phyloP scores from a whole-genome alignment of 2,329 filamentous ascomycete species.

The Aspergillus ochraceoroseus region DNA sequence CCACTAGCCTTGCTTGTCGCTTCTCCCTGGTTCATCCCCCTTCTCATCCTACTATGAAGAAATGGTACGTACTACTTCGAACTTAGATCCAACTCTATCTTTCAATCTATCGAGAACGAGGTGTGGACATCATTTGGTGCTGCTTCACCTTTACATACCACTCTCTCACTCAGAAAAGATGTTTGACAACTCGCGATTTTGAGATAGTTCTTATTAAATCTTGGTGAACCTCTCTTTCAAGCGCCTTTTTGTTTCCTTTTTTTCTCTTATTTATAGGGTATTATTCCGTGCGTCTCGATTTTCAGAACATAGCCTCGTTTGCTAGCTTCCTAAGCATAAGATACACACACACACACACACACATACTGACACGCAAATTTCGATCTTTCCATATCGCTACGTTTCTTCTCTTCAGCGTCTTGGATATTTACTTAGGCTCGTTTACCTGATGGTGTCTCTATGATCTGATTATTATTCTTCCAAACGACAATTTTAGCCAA shows the following conservation, averaged over 20 bases:
- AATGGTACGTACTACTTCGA: too few relatives aligned
- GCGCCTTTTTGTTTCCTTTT: slow-evolving; percentile 1
- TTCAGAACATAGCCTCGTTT: slow-evolving; percentile 5
- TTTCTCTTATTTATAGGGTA: slow-evolving; percentile 7
- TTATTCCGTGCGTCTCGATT: slow-evolving; percentile 1
- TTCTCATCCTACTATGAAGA: slow-evolving; percentile 9
- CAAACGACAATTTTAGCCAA: background rate
- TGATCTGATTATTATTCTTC: slow-evolving; percentile 2
- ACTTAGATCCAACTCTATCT: slow-evolving; percentile 25
- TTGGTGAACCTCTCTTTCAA: slow-evolving; percentile 11
- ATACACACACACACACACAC: slow-evolving; percentile 6
- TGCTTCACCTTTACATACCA: slow-evolving; percentile 13
- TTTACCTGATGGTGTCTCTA: too few relatives aligned
- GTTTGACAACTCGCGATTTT: slow-evolving; percentile 20
- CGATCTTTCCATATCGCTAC: too few relatives aligned
- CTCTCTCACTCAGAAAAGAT: slow-evolving; percentile 10
- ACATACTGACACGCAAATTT: slow-evolving; percentile 4
- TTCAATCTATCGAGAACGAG: slow-evolving; percentile 24
- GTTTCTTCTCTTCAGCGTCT: too few relatives aligned
- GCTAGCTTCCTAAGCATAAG: slow-evolving; percentile 16
- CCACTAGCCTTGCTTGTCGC: slow-evolving; percentile 20
- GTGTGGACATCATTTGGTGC: slow-evolving; percentile 15
- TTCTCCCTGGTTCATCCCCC: slow-evolving; percentile 6
- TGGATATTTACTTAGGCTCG: too few relatives aligned
- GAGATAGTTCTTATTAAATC: slow-evolving; percentile 18